A percentile compares a stretch with the other conserved stretches of the same genome.
Evolutionary conservation across 306 rosid genomes (phyloP).

Genomic region (Notholithocarpus densiflorus): DNA sequence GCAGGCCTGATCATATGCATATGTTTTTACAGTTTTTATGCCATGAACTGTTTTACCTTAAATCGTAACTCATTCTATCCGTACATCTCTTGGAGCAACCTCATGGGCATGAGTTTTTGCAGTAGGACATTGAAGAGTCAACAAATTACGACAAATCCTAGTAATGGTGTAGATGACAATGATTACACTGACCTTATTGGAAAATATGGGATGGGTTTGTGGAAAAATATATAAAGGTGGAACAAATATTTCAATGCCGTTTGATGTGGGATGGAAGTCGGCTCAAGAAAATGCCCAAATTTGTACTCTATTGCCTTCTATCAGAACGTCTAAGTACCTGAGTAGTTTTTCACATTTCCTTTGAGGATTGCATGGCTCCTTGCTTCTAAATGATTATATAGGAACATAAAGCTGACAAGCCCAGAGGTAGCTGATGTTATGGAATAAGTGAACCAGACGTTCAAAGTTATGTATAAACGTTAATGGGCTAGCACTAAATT

Average conservation of each 20-base stretch:
- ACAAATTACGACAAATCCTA: not conserved
- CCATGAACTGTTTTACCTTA: not conserved
- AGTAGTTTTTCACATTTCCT: not conserved
- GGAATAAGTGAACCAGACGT: not conserved
- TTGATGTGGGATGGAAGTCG: not conserved
- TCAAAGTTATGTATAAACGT: not conserved
- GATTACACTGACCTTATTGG: not conserved
- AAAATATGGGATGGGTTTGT: not conserved
- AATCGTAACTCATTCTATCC: not conserved
- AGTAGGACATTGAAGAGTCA: not conserved
- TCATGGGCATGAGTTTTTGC: not conserved
- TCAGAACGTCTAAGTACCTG: not conserved
- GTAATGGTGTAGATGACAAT: not conserved
- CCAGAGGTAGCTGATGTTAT: not conserved
- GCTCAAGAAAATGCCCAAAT: not conserved
- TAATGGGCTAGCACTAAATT: too few relatives aligned
- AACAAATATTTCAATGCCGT: not conserved
- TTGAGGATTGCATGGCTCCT: not conserved
- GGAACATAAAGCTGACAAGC: not conserved
- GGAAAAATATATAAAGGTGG: not conserved
- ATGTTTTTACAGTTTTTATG: not conserved
- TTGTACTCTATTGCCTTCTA: not conserved
- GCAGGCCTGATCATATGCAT: not conserved
- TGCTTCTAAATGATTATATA: not conserved
- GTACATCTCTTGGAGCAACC: not conserved